phyloP scores from a whole-genome alignment of 2,329 filamentous ascomycete species.

The Stylonectria norvegica region DNA sequence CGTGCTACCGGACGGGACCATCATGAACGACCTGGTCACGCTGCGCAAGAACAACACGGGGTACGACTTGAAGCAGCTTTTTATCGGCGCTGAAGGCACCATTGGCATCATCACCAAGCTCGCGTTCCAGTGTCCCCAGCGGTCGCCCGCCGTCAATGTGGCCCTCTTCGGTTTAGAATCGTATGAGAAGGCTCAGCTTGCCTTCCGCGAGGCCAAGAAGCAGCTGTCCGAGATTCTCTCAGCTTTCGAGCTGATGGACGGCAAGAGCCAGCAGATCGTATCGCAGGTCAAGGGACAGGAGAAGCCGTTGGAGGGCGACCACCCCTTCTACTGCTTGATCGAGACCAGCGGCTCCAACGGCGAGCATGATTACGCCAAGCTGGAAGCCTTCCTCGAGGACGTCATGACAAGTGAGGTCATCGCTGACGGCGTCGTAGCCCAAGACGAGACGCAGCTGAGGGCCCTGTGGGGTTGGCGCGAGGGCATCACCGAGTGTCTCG shows the following conservation, averaged over 20 bases:
- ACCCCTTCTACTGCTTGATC: constrained; percentile 94
- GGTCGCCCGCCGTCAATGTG: constrained; percentile 85
- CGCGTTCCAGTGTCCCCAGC: constrained; percentile 83
- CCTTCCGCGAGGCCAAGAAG: constrained; percentile 83
- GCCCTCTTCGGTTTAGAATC: constrained; percentile 90
- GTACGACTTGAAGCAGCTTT: constrained; percentile 94
- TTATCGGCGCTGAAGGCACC: constrained; percentile 93
- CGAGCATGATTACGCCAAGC: constrained; percentile 90
- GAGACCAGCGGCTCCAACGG: constrained; percentile 94
- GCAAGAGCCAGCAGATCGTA: constrained; percentile 74
- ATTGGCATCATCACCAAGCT: constrained; percentile 91
- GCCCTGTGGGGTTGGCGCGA: constrained; percentile 90
- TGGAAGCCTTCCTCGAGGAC: constrained; percentile 84
- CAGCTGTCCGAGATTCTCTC: constrained; percentile 94
- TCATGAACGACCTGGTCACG: constrained; percentile 82
- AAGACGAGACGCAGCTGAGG: constrained; percentile 86
- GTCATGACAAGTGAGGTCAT: constrained; percentile 88
- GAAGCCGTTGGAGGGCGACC: constrained; percentile 73
- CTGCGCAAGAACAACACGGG: constrained; percentile 98
- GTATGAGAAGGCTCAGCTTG: constrained; percentile 81
- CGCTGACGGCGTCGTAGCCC: constrained; percentile 82
- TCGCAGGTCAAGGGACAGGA: constrained; percentile 70
- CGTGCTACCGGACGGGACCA: constrained; percentile 87
- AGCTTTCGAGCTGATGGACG: constrained; percentile 97
- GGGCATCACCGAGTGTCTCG: constrained; percentile 83